Base-by-base conservation (phyloP, 257 asterid genomes). In the Solanum phureja region DNA sequence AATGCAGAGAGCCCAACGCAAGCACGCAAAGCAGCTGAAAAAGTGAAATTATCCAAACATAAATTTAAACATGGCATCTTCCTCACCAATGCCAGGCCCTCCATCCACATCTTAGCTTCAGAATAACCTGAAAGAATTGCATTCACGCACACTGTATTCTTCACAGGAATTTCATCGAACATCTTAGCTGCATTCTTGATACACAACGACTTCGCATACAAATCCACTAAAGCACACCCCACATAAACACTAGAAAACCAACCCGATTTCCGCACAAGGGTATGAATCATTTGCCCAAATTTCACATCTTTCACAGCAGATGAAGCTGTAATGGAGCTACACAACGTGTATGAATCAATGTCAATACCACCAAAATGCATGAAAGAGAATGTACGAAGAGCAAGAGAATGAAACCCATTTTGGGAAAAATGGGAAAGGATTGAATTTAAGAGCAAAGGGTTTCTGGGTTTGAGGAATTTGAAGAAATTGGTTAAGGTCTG, bases 101-200 rank as follows among this genome's bases (percentile, higher is more conserved):
- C 90, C 34, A 75, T 56, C 98, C 98, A 97, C 95, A 94, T 92
- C 89, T 90, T 94, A 77, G 95, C 93, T 62, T 94, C 98, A 38
- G 93, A 93, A 68, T 90, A 95, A 52, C 98, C 98, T 2, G 97
- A 91, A 68, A 97, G 68, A 86, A 95, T 95, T 5, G 95, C 98
- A 89, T 97, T 97, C 19, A 87, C 94, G 44, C 98, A 94, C 71
- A 94, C 94, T 4, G 90, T 90, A 31, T 94, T 94, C 90, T 76
- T 94, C 90, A 88, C 89, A 87, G 98, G 98, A 87, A 94, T 97
- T 97, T 95, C 98, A 56, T 97, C 99, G 72, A 97, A 95, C 96
- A 95, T 29, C 88, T 1, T 90, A 0, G 91, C 91, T 83, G 98
- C 98, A 88, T 92, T 90, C 34, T 42, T 52, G 31, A 92, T 21